Percentiles rank a stretch among this genome's conserved stretches.
These are phyloP conservation scores for Rhizopogon hawkerae DNA, from an alignment of 1,284 basidiomycete genomes.

Conservation along the genomic window DNA sequence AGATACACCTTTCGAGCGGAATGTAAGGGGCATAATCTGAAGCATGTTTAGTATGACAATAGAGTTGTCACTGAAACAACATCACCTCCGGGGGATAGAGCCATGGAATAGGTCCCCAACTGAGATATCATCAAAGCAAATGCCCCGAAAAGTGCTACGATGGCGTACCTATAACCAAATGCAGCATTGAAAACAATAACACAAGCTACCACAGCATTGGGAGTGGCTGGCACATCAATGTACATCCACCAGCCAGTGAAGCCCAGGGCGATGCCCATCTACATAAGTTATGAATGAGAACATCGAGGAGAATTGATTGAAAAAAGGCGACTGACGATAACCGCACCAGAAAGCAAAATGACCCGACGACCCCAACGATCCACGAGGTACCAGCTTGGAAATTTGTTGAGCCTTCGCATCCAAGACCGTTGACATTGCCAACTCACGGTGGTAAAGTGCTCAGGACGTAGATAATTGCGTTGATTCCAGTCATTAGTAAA, in stretches of 20 bases:
- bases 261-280: conserved; percentile 76
- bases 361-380: conserved; percentile 87
- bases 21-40: conserved; percentile 85
- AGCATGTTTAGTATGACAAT: conserved; percentile 9
- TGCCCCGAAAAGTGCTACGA: not conserved
- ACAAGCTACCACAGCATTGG: conserved; percentile 84
- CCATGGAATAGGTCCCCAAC: conserved; percentile 80
- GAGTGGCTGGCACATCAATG: conserved; percentile 78
- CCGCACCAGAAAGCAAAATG: conserved; percentile 89
- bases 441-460: conserved; percentile 77
- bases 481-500: conserved; percentile 95
- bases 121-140: conserved; percentile 15
- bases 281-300: conserved; percentile 4
- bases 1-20: conserved; percentile 92
- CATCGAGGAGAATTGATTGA: conserved; percentile 3
- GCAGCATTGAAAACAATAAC: conserved; percentile 93
- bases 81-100: conserved; percentile 78
- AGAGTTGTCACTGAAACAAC: conserved; percentile 3
- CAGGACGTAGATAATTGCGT: conserved; percentile 79
- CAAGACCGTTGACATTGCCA: not conserved
- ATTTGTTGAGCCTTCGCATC: conserved; percentile 4
- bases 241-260: conserved; percentile 90
- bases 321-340: conserved; percentile 47
- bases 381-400: conserved; percentile 83
- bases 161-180: conserved; percentile 71